Evolutionary conservation across 108 stramenopile genomes (phyloP), one percentile per base, ranked within the genome.

Genomic region (Skeletonema menzelii): DNA sequence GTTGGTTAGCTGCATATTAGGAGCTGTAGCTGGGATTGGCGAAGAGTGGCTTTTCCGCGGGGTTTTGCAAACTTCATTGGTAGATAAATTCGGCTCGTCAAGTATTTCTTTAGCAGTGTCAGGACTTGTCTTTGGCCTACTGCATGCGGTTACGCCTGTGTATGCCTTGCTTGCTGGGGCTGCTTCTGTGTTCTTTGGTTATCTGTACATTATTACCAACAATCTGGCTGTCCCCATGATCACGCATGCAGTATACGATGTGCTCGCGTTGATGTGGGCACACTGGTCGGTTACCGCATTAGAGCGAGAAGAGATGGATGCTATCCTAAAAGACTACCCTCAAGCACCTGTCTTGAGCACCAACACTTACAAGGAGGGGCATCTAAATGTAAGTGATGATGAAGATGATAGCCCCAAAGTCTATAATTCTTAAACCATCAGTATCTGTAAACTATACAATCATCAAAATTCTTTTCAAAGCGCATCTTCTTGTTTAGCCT

Each of bases 31-130:
- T 27, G 95, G 95, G 7, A 64, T 87, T 63, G 92, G 93, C 46
- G 95, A 96, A 79, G 95, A 96, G 70, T 84, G 86, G 91, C 73
- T 96, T 0, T 96, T 96, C 77, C 91, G 95, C 1, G 93, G 93
- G 2, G 84, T 93, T 1, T 77, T 92, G 32, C 93, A 94, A 69
- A 82, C 74, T 24, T 64, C 85, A 62, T 65, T 94, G 26, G 42
- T 60, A 19, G 63, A 56, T 8, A 65, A 63, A 22, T 77, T 82
- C 27, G 75, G 65, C 8, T 60, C 76, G 5, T 59, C 67, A 13
- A 22, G 56, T 34, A 20, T 87, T 24, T 84, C 88, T 8, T 60
- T 94, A 24, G 78, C 63, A 10, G 26, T 84, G 4, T 77, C 88
- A 37, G 85, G 88, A 28, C 15, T 89, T 28, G 68, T 94, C 5